Percentiles rank a stretch among this genome's conserved stretches.
phyloP scores from a whole-genome alignment of 805 yeast genomes.

The Metschnikowia peoriensis region DNA sequence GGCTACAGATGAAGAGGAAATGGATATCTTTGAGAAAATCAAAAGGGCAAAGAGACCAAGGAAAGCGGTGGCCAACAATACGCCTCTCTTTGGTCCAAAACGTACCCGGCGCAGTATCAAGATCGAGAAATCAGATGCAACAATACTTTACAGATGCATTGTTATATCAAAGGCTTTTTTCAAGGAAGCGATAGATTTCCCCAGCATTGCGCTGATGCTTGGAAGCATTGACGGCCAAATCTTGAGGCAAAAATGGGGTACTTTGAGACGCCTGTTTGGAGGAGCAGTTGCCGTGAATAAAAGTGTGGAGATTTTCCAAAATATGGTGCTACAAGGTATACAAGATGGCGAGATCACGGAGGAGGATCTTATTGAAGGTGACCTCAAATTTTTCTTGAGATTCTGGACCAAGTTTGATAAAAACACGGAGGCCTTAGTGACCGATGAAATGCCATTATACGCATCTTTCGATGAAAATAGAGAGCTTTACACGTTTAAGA shows the following conservation, averaged over 20 bases:
- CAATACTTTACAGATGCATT: constrained; percentile 59
- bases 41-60: constrained; percentile 17
- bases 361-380: constrained; percentile 49
- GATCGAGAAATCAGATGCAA: constrained; percentile 47
- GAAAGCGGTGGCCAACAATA: constrained; percentile 7
- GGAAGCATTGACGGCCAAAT: constrained; percentile 41
- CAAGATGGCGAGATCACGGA: constrained; percentile 50
- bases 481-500: constrained; percentile 41
- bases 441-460: constrained; percentile 39
- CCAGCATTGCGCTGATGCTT: constrained; percentile 50
- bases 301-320: constrained; percentile 68
- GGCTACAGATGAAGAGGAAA: neutral
- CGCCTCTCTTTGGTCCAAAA: constrained; percentile 7
- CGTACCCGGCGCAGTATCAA: constrained; percentile 20
- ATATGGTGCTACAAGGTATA: constrained; percentile 56
- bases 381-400: constrained; percentile 51
- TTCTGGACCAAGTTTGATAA: constrained; percentile 63
- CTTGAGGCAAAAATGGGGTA: constrained; percentile 67
- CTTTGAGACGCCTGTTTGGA: constrained; percentile 51
- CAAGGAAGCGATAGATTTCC: constrained; percentile 64
- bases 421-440: constrained; percentile 24
- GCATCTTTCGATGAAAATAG: constrained; percentile 47
- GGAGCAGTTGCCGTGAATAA: constrained; percentile 51
- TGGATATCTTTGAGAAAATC: constrained; percentile 11
- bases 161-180: constrained; percentile 63